Evolutionary conservation across 371 early-diverging fungal genomes (phyloP), one percentile per base, ranked within the genome.

Genomic region (Coemansia sp.): DNA sequence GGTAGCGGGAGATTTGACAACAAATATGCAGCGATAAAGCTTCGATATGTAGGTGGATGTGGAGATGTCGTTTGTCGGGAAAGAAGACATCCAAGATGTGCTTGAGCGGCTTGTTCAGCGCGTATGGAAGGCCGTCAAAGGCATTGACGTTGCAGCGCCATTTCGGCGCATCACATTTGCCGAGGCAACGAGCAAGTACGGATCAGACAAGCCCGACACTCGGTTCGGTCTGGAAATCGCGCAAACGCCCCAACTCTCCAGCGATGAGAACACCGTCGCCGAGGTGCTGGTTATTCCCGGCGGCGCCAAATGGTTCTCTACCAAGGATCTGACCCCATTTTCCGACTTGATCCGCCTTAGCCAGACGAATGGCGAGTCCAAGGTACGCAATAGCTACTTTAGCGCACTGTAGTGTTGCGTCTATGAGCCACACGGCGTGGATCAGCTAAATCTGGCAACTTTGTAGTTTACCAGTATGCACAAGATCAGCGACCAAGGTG

Each of bases 171-270:
- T 94, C 83, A 84, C 92, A 3, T 95, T 93, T 66, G 70, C 87
- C 4, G 83, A 92, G 18, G 94, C 94, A 33, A 95, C 93, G 84
- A 68, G 80, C 40, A 84, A 75, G 82, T 95, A 88, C 77, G 95
- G 95, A 0, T 91, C 92, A 0, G 95, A 95, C 63, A 95, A 95
- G 72, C 95, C 95, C 0, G 94, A 95, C 75, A 82, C 88, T 0
- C 80, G 94, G 32, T 93, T 86, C 72, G 90, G 82, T 5, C 75
- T 94, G 71, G 83, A 88, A 29, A 76, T 72, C 38, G 40, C 44
- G 6, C 77, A 67, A 39, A 18, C 46, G 0, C 70, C 66, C 0
- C 60, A 75, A 34, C 34, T 77, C 33, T 14, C 49, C 1, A 11
- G 11, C 6, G 79, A 61, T 5, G 34, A 51, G 12, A 51, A 71